Base-by-base conservation (phyloP, 2,329 filamentous ascomycete genomes). In the Didymosphaeria variabile region DNA sequence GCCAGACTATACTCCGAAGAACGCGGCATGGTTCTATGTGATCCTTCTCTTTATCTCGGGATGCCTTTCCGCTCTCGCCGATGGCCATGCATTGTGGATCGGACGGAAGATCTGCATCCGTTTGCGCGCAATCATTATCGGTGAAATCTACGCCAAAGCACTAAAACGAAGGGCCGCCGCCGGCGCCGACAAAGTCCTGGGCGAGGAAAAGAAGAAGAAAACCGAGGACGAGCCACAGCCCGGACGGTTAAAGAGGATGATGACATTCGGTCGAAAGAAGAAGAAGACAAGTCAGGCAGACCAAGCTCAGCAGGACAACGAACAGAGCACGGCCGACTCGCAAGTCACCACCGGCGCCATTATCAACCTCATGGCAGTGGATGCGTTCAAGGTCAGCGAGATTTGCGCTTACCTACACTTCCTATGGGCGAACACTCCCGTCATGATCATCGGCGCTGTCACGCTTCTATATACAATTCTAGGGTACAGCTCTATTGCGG, bases 331-430 rank as follows among this genome's bases (percentile, higher is more conserved):
- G 15, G 75, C 77, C 17, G 90, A 93, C 63, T 86, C 90, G 60
- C 93, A 97, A 80, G 94, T 93, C 42, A 97, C 95, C 63, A 86
- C 96, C 54, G 95, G 96, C 64, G 97, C 95, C n/a, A 97, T 99
- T 72, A 99, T 99, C 82, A 99, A 98, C 78, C 84, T 99, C 67
- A 99, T 99, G 95, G 96, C 95, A 12, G 96, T 99, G 44, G 96
- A 99, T 82, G 97, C 94, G 51, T 98, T 98, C 87, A 99, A 99
- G 81, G 93, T 99, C 58, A 91, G 92, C 64, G 95, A 99, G 76
- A 90, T 97, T 61, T 95, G 93, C 40, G 91, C 94, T 0, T 99
- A 99, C 76, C 83, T 99, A 34, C 95, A 99, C 79, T 99, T 97
- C 79, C 83, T 99, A n/a, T 91, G 94, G 83, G 94, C 94, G 0